phyloP scores from a whole-genome alignment of 148 eudicot species.

The Linanthus parryae region DNA sequence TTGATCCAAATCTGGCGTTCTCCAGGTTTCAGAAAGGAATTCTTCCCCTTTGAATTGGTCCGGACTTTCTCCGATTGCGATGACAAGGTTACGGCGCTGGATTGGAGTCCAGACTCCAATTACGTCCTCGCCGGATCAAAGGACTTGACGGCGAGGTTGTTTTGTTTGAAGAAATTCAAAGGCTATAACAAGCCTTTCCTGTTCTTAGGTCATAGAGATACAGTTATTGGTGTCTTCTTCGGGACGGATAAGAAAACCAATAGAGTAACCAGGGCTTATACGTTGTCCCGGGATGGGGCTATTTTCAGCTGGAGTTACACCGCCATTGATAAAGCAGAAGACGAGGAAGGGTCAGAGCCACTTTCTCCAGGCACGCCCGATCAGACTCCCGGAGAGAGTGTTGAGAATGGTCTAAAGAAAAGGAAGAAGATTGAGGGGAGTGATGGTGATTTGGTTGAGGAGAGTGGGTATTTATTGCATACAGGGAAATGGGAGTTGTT shows the following conservation, averaged over 20 bases:
- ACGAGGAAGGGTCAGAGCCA: slow-evolving; percentile 42
- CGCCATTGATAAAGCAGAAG: slow-evolving; percentile 24
- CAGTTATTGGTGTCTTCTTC: slow-evolving; percentile 62
- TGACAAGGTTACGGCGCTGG: slow-evolving; percentile 59
- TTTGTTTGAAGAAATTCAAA: slow-evolving; percentile 42
- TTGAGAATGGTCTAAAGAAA: slow-evolving; percentile 37
- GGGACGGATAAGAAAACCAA: slow-evolving; percentile 60
- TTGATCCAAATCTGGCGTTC: slow-evolving; percentile 80
- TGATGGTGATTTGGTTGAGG: slow-evolving; percentile 26
- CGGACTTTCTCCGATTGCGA: slow-evolving; percentile 79
- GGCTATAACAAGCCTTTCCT: slow-evolving; percentile 48
- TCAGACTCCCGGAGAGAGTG: slow-evolving; percentile 29
- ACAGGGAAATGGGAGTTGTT: slow-evolving; percentile 70
- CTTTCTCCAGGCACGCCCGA: slow-evolving; percentile 86
- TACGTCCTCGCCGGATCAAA: slow-evolving; percentile 70
- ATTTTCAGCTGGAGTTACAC: slow-evolving; percentile 63
- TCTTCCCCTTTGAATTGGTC: slow-evolving; percentile 74
- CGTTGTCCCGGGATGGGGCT: slow-evolving; percentile 78
- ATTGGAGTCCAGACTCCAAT: slow-evolving; percentile 65
- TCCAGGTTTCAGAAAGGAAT: slow-evolving; percentile 80
- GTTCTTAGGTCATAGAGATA: slow-evolving; percentile 87
- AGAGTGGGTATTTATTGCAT: slow-evolving; percentile 39
- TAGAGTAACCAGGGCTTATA: slow-evolving; percentile 47
- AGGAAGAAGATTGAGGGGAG: slow-evolving; percentile 52
- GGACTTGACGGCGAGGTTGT: slow-evolving; percentile 78